A percentile compares a stretch with the other conserved stretches of the same genome.
Evolutionary conservation across 495 filamentous ascomycete genomes (phyloP).

Genomic region (Hyaloscypha hepaticicola): DNA sequence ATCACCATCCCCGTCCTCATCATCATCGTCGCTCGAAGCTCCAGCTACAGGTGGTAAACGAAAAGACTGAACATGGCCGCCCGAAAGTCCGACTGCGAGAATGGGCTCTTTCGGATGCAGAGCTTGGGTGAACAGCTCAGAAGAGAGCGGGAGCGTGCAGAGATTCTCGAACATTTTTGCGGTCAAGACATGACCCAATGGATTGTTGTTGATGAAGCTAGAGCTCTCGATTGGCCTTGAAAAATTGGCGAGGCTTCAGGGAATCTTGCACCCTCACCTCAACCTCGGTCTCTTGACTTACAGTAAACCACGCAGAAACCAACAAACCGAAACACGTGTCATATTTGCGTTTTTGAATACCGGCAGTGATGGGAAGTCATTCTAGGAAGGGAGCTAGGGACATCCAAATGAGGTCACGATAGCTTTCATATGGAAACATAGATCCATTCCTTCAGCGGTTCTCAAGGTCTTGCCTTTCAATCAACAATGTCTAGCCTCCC

Average conservation of each 20-base stretch:
- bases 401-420: too few species aligned
- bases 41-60: conserved; percentile 56
- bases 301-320: neutral
- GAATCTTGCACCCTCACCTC: neutral
- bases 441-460: too few species aligned
- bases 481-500: too few species aligned
- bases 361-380: too few species aligned
- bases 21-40: conserved; percentile 39
- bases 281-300: neutral
- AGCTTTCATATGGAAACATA: too few species aligned
- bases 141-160: conserved; percentile 80
- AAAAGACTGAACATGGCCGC: conserved; percentile 84
- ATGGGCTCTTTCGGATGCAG: conserved; percentile 82
- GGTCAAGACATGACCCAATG: conserved; percentile 9
- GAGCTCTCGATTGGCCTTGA: neutral
- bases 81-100: conserved; percentile 78
- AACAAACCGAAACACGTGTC: neutral
- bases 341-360: too few species aligned
- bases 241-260: neutral
- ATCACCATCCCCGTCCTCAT: conserved; percentile 47
- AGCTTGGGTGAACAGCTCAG: conserved; percentile 87
- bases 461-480: too few species aligned
- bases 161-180: conserved; percentile 59
- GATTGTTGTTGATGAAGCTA: neutral
- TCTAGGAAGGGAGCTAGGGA: too few species aligned